phyloP scores from a whole-genome alignment of 2,329 filamentous ascomycete genomes.

The Paecilomyces dactylethromorphus region DNA sequence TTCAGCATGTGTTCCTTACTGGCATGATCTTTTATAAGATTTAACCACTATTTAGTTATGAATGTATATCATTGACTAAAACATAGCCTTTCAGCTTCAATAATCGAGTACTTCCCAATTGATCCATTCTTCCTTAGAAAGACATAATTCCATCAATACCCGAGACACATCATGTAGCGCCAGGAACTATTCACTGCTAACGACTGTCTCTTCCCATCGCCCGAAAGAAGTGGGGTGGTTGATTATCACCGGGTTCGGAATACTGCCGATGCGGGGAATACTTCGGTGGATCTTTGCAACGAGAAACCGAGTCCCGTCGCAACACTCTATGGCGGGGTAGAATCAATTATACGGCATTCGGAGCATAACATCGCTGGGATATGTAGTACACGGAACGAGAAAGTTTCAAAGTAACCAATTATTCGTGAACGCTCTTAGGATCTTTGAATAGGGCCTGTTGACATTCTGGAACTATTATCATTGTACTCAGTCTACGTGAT shows the following conservation, averaged over 20 bases:
- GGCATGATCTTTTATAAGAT: neutral
- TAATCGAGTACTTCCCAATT: neutral
- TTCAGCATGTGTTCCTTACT: neutral
- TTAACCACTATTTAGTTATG: neutral
- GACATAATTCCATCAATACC: too few species aligned
- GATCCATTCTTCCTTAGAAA: neutral
- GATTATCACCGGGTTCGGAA: neutral
- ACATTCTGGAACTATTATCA: neutral
- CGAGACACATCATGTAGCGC: too few species aligned
- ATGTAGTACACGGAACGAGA: neutral
- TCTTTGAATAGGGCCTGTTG: neutral
- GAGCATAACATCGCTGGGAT: neutral
- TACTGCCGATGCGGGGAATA: neutral
- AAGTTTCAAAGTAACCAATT: neutral
- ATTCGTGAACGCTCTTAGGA: neutral
- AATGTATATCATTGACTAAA: neutral
- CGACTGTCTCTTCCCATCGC: neutral
- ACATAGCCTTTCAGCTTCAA: neutral
- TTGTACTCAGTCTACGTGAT: neutral
- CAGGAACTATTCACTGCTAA: neutral
- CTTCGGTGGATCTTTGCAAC: slow-evolving; percentile 26
- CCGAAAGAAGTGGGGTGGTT: neutral
- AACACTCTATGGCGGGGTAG: slow-evolving; percentile 3
- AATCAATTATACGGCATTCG: neutral
- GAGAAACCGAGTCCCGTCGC: slow-evolving; percentile 14